These are phyloP conservation scores for Fusarium coicis DNA, from an alignment of 2,329 filamentous ascomycete species.

Conservation along the genomic window DNA sequence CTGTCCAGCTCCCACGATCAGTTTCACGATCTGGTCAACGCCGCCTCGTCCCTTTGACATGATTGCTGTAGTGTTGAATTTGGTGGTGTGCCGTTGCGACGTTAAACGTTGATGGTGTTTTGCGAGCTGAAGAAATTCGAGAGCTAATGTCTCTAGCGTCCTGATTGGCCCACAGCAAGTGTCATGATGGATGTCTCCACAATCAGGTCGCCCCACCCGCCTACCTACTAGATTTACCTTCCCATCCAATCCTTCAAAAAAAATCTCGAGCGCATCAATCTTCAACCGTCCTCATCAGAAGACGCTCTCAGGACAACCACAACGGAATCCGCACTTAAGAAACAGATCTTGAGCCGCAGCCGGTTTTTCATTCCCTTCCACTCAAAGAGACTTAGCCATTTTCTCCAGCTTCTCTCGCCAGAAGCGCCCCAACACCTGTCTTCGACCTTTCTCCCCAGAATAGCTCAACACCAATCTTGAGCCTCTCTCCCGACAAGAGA, in stretches of 20 bases:
- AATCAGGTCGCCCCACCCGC: slow-evolving; percentile 28
- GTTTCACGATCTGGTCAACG: slow-evolving; percentile 86
- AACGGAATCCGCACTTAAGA: background rate
- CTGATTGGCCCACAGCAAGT: slow-evolving; percentile 38
- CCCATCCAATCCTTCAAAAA: slow-evolving; percentile 11
- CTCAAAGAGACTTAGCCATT: background rate
- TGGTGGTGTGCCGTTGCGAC: slow-evolving; percentile 16
- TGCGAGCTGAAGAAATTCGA: slow-evolving; percentile 45
- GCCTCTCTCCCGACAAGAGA: background rate
- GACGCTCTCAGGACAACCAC: background rate
- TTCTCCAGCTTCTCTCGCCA: background rate
- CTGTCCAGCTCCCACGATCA: slow-evolving; percentile 96
- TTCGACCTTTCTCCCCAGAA: background rate
- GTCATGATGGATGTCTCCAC: slow-evolving; percentile 22
- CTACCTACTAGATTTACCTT: background rate
- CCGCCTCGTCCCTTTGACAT: slow-evolving; percentile 65
- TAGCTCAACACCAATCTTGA: background rate
- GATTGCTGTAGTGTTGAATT: slow-evolving; percentile 34
- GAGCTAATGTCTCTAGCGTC: slow-evolving; percentile 14
- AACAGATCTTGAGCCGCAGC: background rate
- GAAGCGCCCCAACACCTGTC: background rate
- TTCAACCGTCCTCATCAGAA: background rate
- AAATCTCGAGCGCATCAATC: slow-evolving; percentile 16
- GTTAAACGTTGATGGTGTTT: slow-evolving; percentile 15
- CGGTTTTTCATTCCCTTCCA: no score